A percentile compares a stretch with the other conserved stretches of the same genome.
These are phyloP conservation scores for Coniosporium apollinis DNA, from an alignment of 495 filamentous ascomycete genomes.

Conservation along the genomic window DNA sequence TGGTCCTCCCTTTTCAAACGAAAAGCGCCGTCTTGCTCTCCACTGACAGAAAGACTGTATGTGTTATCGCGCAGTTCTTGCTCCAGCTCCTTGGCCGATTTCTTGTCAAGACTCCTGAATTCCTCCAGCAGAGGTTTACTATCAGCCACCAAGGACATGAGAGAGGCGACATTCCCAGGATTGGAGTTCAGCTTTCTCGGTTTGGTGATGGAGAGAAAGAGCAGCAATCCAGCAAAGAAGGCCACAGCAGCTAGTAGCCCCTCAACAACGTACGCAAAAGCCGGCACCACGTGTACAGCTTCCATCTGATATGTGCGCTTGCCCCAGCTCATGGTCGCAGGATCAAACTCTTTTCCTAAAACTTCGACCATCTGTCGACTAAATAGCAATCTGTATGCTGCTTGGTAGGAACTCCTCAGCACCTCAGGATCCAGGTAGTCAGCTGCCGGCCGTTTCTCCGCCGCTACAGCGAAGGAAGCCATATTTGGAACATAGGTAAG, in stretches of 20 bases:
- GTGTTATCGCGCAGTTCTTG: no score
- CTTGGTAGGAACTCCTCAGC: constrained; percentile 15
- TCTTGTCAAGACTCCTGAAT: no score
- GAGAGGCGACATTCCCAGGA: no score
- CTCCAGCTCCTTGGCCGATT: no score
- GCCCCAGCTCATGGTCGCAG: not conserved
- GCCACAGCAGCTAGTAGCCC: constrained; percentile 4
- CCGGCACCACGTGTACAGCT: constrained; percentile 21
- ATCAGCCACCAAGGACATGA: no score
- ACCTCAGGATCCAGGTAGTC: constrained; percentile 14
- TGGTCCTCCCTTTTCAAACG: no score
- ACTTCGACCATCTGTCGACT: constrained; percentile 16
- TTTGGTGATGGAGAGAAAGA: no score
- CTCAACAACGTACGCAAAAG: constrained; percentile 26
- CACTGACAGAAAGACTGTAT: no score
- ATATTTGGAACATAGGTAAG: constrained; percentile 8
- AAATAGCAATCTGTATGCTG: constrained; percentile 25
- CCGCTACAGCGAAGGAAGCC: constrained; percentile 19
- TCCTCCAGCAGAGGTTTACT: no score
- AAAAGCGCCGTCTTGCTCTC: no score
- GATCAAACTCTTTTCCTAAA: constrained; percentile 1
- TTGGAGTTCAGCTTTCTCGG: no score
- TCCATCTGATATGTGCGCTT: not conserved
- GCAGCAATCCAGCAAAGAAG: no score
- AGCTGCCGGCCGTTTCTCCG: constrained; percentile 4